Evolutionary conservation across 2,329 filamentous ascomycete genomes (phyloP).

Genomic region (Colletotrichum sp.): DNA sequence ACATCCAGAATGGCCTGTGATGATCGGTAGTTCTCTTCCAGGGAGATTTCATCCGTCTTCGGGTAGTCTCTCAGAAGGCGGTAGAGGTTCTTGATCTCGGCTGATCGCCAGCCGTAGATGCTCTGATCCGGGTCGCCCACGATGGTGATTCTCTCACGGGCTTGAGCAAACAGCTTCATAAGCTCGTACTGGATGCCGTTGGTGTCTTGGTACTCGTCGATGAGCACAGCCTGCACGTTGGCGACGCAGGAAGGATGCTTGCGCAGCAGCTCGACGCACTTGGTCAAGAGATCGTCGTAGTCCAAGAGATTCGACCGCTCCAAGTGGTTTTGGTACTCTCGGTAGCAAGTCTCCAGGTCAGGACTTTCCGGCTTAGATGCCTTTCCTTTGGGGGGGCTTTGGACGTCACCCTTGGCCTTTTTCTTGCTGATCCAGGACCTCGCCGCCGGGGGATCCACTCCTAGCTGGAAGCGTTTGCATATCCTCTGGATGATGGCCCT

Average conservation of each 20-base stretch:
- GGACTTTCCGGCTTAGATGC: constrained; percentile 45
- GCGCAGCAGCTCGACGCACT: constrained; percentile 79
- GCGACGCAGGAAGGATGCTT: constrained; percentile 79
- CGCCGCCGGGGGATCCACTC: constrained; percentile 73
- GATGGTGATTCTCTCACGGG: constrained; percentile 80
- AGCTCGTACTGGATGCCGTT: constrained; percentile 95
- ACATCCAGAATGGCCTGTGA: constrained; percentile 82
- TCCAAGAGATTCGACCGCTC: constrained; percentile 82
- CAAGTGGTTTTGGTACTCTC: constrained; percentile 80
- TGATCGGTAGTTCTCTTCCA: constrained; percentile 95
- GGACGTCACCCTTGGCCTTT: constrained; percentile 60
- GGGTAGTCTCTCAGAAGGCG: constrained; percentile 79
- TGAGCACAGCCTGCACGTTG: constrained; percentile 88
- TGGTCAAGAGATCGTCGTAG: constrained; percentile 90
- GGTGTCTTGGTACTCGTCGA: constrained; percentile 98
- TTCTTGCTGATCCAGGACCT: constrained; percentile 76
- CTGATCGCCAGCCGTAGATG: constrained; percentile 95
- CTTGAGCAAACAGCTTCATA: constrained; percentile 84
- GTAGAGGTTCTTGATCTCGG: constrained; percentile 87
- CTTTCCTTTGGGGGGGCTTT: constrained; percentile 29
- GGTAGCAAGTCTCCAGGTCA: constrained; percentile 72
- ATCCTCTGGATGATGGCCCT: constrained; percentile 82
- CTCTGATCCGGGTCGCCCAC: constrained; percentile 98
- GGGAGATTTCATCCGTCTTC: constrained; percentile 78
- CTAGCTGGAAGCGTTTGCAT: constrained; percentile 73